phyloP scores from a whole-genome alignment of 768 basidiomycete genomes.

The Termitomyces sp. region DNA sequence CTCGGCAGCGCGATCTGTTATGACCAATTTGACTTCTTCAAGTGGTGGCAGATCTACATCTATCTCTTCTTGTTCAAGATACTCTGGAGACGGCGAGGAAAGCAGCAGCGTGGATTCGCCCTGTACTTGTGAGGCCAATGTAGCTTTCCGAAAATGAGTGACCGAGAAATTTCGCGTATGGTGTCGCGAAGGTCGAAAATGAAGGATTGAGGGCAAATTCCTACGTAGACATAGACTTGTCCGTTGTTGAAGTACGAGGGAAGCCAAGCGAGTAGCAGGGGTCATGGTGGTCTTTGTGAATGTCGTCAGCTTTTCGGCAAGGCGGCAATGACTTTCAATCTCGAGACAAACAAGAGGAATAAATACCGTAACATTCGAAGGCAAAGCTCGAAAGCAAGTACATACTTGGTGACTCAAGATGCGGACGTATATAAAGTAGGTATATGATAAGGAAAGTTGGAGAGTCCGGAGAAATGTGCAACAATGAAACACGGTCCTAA shows the following conservation, averaged over 20 bases:
- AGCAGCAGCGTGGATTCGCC: conserved; percentile 49
- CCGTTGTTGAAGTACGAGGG: conserved; percentile 11
- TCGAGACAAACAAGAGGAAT: not conserved
- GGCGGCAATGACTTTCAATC: not conserved
- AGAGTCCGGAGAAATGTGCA: conserved; percentile 21
- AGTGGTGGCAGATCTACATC: conserved; percentile 58
- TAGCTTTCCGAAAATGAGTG: conserved; percentile 27
- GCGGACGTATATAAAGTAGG: conserved; percentile 26
- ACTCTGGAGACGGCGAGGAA: conserved; percentile 48
- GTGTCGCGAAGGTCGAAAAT: not conserved
- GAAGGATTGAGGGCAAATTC: not conserved
- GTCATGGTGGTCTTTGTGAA: conserved; percentile 13
- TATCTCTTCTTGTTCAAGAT: conserved; percentile 60
- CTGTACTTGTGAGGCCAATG: conserved; percentile 41
- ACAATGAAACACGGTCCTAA: conserved; percentile 26
- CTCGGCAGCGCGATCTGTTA: conserved; percentile 78
- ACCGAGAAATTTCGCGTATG: conserved; percentile 20
- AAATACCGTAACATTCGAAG: conserved; percentile 3
- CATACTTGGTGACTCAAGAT: conserved; percentile 25
- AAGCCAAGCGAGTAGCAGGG: conserved; percentile 13
- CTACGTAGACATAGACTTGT: conserved; percentile 6
- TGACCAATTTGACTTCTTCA: conserved; percentile 51
- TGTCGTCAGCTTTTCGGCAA: conserved; percentile 2
- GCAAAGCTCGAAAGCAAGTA: conserved; percentile 17
- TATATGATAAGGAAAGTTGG: conserved; percentile 23